Base-by-base conservation (phyloP, 2,329 filamentous ascomycete genomes). In the Teratosphaeria nubilosa region DNA sequence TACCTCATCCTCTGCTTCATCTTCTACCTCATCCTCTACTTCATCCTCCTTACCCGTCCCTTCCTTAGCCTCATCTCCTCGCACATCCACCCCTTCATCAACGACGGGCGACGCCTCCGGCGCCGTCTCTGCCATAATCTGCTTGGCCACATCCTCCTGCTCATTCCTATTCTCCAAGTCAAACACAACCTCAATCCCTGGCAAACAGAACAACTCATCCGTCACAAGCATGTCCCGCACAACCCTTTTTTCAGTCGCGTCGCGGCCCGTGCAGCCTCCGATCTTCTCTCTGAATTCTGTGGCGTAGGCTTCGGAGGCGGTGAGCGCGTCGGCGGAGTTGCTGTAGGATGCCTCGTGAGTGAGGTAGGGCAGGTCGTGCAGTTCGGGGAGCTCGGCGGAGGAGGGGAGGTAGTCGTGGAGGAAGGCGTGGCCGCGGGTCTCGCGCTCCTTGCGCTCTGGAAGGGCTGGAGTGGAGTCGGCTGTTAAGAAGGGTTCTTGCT, bases 121-220 rank as follows among this genome's bases (percentile, higher is more conserved):
- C 34, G 34, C 10, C 2, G 50, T 53, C 24, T 53, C 51, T 10
- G 51, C 51, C 3, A 53, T 53, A 5, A 53, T 53, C 24, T 53
- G 24, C 25, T 31, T 13, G 16, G 51, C 51, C 25, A 14, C 25
- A 10, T 11, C 9, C 20, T 53, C 51, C 13, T 30, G 2, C 51
- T 30, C 51, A 55, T 16, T 22, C 11, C 27, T 22, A 20, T 45
- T n/a, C n/a, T 56, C 55, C 22, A 5, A 9, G 24, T 62, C 65
- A 53, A 64, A 69, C 31, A 65, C 62, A 13, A 64, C 50, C 16
- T 68, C 65, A 13, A 66, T 55, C 3, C 65, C 68, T 16, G 68
- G 59, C 30, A 77, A 73, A 66, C 88, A 91, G 69, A 91, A 91
- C 54, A 91, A 72, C 68, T 89, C 85, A 31, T 75, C 73, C 1